phyloP scores from a whole-genome alignment of 176 grass and related monocot species.

The Zizania latifolia region DNA sequence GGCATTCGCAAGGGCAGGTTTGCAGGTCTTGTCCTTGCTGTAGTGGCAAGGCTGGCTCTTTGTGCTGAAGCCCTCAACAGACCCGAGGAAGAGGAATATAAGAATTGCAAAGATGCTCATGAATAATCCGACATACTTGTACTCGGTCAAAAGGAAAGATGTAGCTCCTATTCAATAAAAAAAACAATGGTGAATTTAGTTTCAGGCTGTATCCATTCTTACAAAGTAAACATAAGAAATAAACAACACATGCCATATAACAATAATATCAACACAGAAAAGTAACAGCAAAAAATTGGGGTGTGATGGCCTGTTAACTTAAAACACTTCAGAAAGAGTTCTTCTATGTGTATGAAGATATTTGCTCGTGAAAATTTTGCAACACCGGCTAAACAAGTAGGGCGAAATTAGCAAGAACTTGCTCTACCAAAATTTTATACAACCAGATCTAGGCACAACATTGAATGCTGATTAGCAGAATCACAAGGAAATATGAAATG shows the following conservation, averaged over 20 bases:
- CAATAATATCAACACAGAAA: neutral
- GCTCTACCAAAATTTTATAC: neutral
- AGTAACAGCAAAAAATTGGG: neutral
- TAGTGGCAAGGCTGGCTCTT: slow-evolving; percentile 54
- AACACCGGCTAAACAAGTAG: neutral
- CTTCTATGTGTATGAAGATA: no score
- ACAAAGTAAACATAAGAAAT: neutral
- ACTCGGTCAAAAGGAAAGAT: slow-evolving; percentile 62
- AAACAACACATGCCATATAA: neutral
- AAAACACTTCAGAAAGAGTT: neutral
- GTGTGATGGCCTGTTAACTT: neutral
- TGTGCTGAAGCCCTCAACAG: slow-evolving; percentile 51
- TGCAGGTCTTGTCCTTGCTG: slow-evolving; percentile 38
- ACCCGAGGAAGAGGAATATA: slow-evolving; percentile 64
- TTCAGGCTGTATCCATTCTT: neutral
- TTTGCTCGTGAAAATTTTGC: neutral
- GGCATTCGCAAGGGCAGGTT: slow-evolving; percentile 39
- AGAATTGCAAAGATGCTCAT: slow-evolving; percentile 47
- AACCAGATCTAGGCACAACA: neutral
- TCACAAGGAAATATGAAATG: neutral
- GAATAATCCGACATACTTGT: slow-evolving; percentile 58
- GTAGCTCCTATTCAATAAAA: slow-evolving; percentile 41
- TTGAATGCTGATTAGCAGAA: neutral
- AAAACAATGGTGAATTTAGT: slow-evolving; percentile 12
- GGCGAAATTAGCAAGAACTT: neutral